phyloP scores from a whole-genome alignment of 805 yeast genomes.

The Cyberlindnera amylophila region DNA sequence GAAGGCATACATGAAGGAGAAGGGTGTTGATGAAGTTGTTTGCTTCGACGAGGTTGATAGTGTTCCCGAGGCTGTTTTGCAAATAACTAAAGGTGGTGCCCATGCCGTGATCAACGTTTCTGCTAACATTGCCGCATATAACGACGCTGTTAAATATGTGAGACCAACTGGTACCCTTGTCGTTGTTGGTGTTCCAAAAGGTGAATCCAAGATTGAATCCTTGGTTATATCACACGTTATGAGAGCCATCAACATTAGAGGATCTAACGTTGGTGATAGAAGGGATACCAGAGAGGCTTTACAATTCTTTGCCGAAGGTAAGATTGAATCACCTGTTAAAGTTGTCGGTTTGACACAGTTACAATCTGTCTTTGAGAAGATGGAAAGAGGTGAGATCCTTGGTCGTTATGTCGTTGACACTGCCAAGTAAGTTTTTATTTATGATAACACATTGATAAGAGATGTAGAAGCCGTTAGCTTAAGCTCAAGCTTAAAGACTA shows the following conservation, averaged over 20 bases:
- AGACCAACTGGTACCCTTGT: slow-evolving; percentile 66
- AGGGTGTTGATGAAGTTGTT: slow-evolving; percentile 56
- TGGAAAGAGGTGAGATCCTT: slow-evolving; percentile 56
- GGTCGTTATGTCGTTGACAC: slow-evolving; percentile 62
- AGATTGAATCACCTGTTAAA: slow-evolving; percentile 55
- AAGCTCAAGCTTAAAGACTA: too few species aligned
- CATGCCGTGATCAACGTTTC: slow-evolving; percentile 67
- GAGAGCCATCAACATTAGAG: slow-evolving; percentile 42
- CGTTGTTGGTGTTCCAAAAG: slow-evolving; percentile 69
- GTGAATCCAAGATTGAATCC: slow-evolving; percentile 48
- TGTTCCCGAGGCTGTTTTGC: slow-evolving; percentile 30
- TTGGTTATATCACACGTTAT: slow-evolving; percentile 33
- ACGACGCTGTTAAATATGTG: slow-evolving; percentile 50
- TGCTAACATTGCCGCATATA: slow-evolving; percentile 56
- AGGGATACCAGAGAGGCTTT: slow-evolving; percentile 45
- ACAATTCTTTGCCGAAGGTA: slow-evolving; percentile 60
- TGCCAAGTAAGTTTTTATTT: slow-evolving; percentile 27
- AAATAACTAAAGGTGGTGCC: slow-evolving; percentile 53
- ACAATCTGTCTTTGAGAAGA: slow-evolving; percentile 44
- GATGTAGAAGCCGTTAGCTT: too few species aligned
- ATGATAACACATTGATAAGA: too few species aligned
- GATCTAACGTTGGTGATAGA: slow-evolving; percentile 70
- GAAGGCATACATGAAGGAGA: slow-evolving; percentile 40
- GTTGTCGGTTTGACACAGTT: slow-evolving; percentile 50
- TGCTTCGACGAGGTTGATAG: slow-evolving; percentile 51